Conservation (phyloP, 1,284 basidiomycete genomes). For the Coriolopsis trogii region DNA sequence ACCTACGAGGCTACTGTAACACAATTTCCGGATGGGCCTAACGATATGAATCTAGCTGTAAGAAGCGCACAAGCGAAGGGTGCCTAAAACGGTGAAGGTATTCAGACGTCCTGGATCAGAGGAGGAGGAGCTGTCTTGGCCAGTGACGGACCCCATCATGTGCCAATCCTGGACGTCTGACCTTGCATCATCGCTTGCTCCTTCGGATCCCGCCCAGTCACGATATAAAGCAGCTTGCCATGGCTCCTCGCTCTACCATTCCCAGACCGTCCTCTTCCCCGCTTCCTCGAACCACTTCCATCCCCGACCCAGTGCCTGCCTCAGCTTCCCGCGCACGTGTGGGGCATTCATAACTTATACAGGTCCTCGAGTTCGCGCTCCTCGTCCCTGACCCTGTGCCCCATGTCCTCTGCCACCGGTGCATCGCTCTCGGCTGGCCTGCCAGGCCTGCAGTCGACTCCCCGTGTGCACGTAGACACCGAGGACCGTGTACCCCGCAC, state of each 20-base stretch:
- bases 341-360: background rate
- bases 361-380: too few relatives aligned
- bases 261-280: background rate
- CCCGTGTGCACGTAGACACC: background rate
- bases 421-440: background rate
- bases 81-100: slow-evolving; percentile 7
- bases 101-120: background rate
- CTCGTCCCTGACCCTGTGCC: background rate
- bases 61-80: slow-evolving; percentile 10
- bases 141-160: slow-evolving; percentile 10
- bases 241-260: background rate
- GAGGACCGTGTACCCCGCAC: slow-evolving; percentile 34
- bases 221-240: background rate
- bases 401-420: background rate
- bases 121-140: background rate
- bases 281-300: too few relatives aligned
- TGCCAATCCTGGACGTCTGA: slow-evolving; percentile 15
- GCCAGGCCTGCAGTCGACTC: background rate
- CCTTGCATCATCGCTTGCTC: background rate
- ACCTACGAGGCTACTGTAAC: too few relatives aligned
- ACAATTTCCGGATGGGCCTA: too few relatives aligned
- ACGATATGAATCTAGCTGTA: too few relatives aligned
- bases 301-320: too few relatives aligned
- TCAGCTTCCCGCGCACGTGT: too few relatives aligned
- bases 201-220: background rate